These are phyloP conservation scores for Monoraphidium neglectum DNA, from an alignment of 139 green algal genomes.

Conservation along the genomic window DNA sequence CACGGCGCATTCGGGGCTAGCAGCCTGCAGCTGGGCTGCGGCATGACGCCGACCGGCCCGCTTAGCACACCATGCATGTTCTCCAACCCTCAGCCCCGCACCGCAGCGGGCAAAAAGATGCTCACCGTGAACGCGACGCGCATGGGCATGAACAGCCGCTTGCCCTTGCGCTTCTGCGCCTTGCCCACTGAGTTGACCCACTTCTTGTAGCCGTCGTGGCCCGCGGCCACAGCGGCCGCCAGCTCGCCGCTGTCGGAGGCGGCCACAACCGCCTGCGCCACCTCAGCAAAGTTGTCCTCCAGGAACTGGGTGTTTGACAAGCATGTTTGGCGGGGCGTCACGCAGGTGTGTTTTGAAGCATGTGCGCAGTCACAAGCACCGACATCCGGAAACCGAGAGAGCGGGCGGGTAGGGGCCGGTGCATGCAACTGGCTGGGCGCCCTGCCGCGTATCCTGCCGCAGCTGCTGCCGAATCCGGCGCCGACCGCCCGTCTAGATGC, in stretches of 20 bases:
- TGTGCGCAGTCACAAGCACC: no score
- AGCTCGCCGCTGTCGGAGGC: constrained; percentile 83
- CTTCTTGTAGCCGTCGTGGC: constrained; percentile 75
- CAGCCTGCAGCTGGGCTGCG: neutral
- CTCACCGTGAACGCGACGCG: constrained; percentile 90
- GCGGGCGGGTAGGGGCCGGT: no score
- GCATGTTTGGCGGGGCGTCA: neutral
- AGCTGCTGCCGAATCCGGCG: no score
- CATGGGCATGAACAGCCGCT: constrained; percentile 98
- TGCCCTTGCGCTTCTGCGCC: constrained; percentile 94
- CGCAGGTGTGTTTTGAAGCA: no score
- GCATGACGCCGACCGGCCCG: neutral
- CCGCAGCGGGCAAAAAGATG: constrained; percentile 21
- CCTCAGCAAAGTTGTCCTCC: constrained; percentile 78
- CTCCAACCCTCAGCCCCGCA: neutral
- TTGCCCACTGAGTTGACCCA: constrained; percentile 96
- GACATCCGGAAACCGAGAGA: no score
- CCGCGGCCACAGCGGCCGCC: constrained; percentile 61
- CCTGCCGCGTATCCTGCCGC: no score
- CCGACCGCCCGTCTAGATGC: no score
- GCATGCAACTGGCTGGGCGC: no score
- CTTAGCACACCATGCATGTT: neutral
- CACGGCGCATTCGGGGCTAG: neutral
- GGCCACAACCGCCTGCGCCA: constrained; percentile 74
- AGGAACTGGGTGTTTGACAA: constrained; percentile 41